These are phyloP conservation scores for Zopfochytrium polystomum DNA, from an alignment of 371 early-diverging fungal genomes.

Conservation along the genomic window DNA sequence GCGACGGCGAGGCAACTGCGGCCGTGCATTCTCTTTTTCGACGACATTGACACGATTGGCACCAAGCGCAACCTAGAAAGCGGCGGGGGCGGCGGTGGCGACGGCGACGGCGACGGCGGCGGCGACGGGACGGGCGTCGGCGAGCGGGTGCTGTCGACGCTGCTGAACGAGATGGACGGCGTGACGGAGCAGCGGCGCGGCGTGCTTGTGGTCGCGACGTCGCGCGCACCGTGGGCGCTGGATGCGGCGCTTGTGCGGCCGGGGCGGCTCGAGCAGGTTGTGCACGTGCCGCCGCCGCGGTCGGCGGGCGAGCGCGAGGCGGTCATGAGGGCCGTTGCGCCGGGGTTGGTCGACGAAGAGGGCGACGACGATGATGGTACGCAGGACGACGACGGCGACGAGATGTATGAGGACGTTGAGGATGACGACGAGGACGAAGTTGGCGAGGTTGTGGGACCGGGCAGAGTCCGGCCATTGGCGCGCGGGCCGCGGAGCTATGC, in stretches of 20 bases:
- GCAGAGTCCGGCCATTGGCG: too few species aligned
- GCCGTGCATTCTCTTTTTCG: conserved; percentile 89
- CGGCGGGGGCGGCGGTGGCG: conserved; percentile 12
- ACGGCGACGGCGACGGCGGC: conserved; percentile 51
- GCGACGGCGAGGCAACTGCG: conserved; percentile 71
- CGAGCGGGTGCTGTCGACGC: conserved; percentile 80
- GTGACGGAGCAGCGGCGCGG: conserved; percentile 71
- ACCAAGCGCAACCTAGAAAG: too few species aligned
- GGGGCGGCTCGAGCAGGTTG: conserved; percentile 69
- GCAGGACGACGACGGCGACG: conserved; percentile 46
- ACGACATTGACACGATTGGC: conserved; percentile 85
- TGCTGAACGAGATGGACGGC: conserved; percentile 98
- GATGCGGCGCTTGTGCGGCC: conserved; percentile 89
- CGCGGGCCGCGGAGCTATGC: conserved; percentile 22
- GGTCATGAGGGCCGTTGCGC: too few species aligned
- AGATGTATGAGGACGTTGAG: conserved; percentile 48
- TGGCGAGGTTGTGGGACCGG: not conserved
- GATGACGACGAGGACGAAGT: not conserved
- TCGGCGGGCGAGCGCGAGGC: too few species aligned
- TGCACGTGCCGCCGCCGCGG: conserved; percentile 70
- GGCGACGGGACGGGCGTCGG: too few species aligned
- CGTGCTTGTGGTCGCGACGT: conserved; percentile 79
- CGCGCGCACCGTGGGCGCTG: conserved; percentile 65
- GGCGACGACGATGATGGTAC: too few species aligned
- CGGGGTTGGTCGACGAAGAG: too few species aligned